These are phyloP conservation scores for Lachnum nothofagi DNA, from an alignment of 2,329 filamentous ascomycete genomes.

Conservation along the genomic window DNA sequence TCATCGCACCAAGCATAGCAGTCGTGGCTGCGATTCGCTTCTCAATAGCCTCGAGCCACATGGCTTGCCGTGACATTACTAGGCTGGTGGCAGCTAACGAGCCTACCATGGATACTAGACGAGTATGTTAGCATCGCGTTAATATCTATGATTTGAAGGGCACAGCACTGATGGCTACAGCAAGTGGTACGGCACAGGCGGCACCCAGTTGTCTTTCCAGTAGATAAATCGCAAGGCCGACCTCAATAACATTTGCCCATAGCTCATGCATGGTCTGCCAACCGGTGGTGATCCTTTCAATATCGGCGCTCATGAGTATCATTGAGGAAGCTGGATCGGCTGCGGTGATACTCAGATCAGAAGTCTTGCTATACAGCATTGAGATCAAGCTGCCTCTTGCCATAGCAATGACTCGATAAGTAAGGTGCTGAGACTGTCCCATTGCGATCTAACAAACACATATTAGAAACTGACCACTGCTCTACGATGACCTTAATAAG, in stretches of 20 bases:
- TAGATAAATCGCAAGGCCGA: conserved; percentile 36
- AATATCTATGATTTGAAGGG: no score
- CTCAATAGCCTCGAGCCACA: conserved; percentile 40
- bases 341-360: conserved; percentile 19
- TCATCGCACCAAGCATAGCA: conserved; percentile 39
- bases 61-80: conserved; percentile 20
- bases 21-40: conserved; percentile 38
- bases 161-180: conserved; percentile 11
- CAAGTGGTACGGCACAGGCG: conserved; percentile 8
- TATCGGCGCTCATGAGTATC: conserved; percentile 42
- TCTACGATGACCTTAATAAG: no score
- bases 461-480: no score
- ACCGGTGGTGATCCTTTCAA: conserved; percentile 31
- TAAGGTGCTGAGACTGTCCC: conserved; percentile 20
- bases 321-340: conserved; percentile 25
- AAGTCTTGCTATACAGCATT: conserved; percentile 27
- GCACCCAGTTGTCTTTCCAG: conserved; percentile 33
- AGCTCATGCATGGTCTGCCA: conserved; percentile 33
- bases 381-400: conserved; percentile 24
- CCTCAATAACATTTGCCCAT: conserved; percentile 38
- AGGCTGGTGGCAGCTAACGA: conserved; percentile 7
- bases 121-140: neutral
- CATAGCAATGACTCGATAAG: conserved; percentile 21
- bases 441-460: neutral
- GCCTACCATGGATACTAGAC: conserved; percentile 3